A percentile compares a stretch with the other conserved stretches of the same genome.
Conservation (phyloP, 768 basidiomycete species). For the Hemileccinum rubropunctum region DNA sequence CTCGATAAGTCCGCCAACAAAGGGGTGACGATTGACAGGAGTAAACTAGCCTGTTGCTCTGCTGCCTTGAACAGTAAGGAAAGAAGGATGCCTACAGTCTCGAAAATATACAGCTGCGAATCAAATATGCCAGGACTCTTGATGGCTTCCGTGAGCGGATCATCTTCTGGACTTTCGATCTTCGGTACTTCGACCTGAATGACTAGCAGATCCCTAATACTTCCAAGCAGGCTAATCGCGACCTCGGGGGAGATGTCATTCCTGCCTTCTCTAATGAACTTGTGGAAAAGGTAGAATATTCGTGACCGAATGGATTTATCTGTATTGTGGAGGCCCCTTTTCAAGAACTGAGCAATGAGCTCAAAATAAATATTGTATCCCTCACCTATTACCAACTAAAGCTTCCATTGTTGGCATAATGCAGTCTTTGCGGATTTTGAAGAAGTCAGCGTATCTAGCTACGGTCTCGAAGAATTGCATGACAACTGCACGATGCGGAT, state of each 20-base stretch:
- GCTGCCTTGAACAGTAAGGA: slow-evolving; percentile 68
- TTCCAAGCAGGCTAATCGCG: slow-evolving; percentile 66
- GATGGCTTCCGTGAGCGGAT: slow-evolving; percentile 77
- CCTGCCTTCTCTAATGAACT: slow-evolving; percentile 82
- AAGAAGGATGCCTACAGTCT: slow-evolving; percentile 82
- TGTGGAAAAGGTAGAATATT: slow-evolving; percentile 88
- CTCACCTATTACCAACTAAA: slow-evolving; percentile 81
- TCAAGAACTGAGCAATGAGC: slow-evolving; percentile 3
- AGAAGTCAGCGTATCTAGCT: slow-evolving; percentile 94
- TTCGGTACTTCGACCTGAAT: slow-evolving; percentile 78
- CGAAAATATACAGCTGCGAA: slow-evolving; percentile 92
- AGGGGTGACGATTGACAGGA: slow-evolving; percentile 80
- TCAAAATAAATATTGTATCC: slow-evolving; percentile 2
- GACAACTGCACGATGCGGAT: slow-evolving; percentile 79
- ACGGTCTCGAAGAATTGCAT: slow-evolving; percentile 93
- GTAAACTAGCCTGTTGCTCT: slow-evolving; percentile 62
- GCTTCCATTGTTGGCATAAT: slow-evolving; percentile 85
- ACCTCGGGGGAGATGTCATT: slow-evolving; percentile 75
- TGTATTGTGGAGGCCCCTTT: slow-evolving; percentile 83
- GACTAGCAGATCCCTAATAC: slow-evolving; percentile 71
- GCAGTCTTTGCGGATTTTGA: slow-evolving; percentile 88
- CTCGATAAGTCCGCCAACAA: slow-evolving; percentile 72
- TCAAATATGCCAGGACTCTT: slow-evolving; percentile 72
- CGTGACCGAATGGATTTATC: slow-evolving; percentile 69
- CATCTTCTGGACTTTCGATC: slow-evolving; percentile 68